Evolutionary conservation across 192 early-diverging fungal genomes (phyloP), one percentile per base, ranked within the genome.

Genomic region (Kappamyces sp.): DNA sequence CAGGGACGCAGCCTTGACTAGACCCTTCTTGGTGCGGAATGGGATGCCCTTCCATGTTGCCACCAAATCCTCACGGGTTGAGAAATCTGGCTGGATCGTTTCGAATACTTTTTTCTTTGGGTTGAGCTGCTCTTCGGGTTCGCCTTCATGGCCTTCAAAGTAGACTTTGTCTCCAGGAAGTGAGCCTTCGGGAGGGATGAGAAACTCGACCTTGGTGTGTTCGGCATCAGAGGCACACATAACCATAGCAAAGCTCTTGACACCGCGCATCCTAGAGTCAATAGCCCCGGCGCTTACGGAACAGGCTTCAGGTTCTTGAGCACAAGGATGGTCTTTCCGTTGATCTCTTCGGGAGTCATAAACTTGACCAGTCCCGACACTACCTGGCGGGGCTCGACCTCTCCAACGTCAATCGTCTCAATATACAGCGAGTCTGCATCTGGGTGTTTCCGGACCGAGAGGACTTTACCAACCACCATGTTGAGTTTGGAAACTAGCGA

Each of bases 41-140:
- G 67, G 66, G 30, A 75, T 53, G 49, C 62, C 75, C 42, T 77
- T 72, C 75, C 75, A 80, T 5, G 54, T 58, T 11, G 78, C 78
- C 34, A 78, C 78, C 4, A 80, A 57, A 54, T 77, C 78, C 4
- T 73, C 74, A 4, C 71, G 43, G 7, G 70, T 67, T 31, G 47
- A 70, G 59, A 88, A 81, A 35, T 81, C 79, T 31, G 93, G 91
- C 79, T 96, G 93, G 47, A 99, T 88, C 31, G 90, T 89, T 67
- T 99, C 96, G 80, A 84, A 99, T 58, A 94, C 84, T 79, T 99
- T 99, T 82, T 92, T 93, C 81, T 99, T 99, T 61, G 96, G 93
- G 69, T 95, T 95, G 57, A 99, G 83, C 32, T 88, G 79, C 58
- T 79, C 84, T 63, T 96, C 93, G 33, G 96, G 93, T 43, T 68